Percentiles rank a stretch among this genome's conserved stretches.
Evolutionary conservation across 352 stramenopile species (phyloP).

Genomic region (Phytophthora brassicae): DNA sequence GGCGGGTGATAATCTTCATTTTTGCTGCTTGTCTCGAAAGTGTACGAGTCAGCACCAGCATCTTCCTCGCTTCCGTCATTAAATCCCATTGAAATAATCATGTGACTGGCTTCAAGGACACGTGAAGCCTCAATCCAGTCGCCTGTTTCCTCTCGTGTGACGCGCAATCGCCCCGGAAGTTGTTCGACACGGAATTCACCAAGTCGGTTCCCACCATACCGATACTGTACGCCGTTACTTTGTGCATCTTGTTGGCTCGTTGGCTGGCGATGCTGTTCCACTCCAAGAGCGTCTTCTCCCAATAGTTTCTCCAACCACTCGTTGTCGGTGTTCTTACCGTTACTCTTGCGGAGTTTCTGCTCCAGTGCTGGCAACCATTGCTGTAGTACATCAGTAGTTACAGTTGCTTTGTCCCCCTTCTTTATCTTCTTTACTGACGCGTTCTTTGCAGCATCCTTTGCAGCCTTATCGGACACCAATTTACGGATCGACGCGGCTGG

Average conservation of each 20-base stretch:
- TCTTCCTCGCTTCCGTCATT: conserved; percentile 25
- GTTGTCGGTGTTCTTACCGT: conserved; percentile 15
- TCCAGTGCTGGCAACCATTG: conserved; percentile 55
- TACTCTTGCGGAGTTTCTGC: conserved; percentile 40
- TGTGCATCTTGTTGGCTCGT: conserved; percentile 12
- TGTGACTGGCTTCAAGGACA: conserved; percentile 44
- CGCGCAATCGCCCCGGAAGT: conserved; percentile 48
- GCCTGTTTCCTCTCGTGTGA: conserved; percentile 62
- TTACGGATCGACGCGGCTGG: conserved; percentile 19
- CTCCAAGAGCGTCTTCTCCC: conserved; percentile 7
- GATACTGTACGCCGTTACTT: conserved; percentile 30
- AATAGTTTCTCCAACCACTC: conserved; percentile 37
- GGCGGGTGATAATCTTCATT: conserved; percentile 39
- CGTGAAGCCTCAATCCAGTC: conserved; percentile 71
- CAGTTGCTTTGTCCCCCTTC: conserved; percentile 11
- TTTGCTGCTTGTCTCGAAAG: conserved; percentile 23
- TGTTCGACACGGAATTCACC: conserved; percentile 74
- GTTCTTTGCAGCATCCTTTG: conserved; percentile 9
- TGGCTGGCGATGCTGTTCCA: not conserved
- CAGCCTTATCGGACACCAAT: not conserved
- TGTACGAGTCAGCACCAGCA: conserved; percentile 29
- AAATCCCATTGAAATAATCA: conserved; percentile 43
- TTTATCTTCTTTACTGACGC: conserved; percentile 1
- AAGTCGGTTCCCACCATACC: conserved; percentile 59
- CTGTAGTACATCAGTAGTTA: conserved; percentile 31